A percentile compares a stretch with the other conserved stretches of the same genome.
Evolutionary conservation across 1,284 basidiomycete species (phyloP).

Genomic region (Leccinum angustisporum): DNA sequence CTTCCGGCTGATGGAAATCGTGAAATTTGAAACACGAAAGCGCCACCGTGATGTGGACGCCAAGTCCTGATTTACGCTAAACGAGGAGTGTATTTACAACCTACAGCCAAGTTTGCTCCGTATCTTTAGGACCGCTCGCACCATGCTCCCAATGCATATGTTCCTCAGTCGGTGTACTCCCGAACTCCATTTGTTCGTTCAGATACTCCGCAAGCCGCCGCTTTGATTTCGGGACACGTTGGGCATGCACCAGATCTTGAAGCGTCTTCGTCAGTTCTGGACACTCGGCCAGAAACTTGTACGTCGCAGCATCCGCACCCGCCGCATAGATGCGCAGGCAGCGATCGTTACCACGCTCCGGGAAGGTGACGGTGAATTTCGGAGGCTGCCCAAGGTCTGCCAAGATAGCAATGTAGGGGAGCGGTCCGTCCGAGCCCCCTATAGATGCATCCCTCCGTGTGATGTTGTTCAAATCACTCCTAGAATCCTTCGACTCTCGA

Average conservation of each 20-base stretch:
- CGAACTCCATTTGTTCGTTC: neutral
- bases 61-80: too few relatives aligned
- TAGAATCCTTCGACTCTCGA: neutral
- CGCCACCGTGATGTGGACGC: too few relatives aligned
- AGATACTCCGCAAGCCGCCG: neutral
- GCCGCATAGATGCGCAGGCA: neutral
- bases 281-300: neutral
- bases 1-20: neutral
- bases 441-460: neutral
- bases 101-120: too few relatives aligned
- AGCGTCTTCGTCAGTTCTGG: neutral
- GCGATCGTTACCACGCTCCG: neutral
- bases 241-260: neutral
- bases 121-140: neutral
- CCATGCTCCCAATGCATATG: neutral
- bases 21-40: neutral
- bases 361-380: neutral
- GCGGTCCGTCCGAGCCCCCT: neutral
- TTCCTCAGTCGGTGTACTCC: neutral
- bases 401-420: neutral
- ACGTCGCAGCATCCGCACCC: neutral
- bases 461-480: neutral
- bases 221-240: neutral
- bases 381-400: neutral
- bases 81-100: too few relatives aligned